Conservation (phyloP, 192 early-diverging fungal genomes). For the Backusella westeae region DNA sequence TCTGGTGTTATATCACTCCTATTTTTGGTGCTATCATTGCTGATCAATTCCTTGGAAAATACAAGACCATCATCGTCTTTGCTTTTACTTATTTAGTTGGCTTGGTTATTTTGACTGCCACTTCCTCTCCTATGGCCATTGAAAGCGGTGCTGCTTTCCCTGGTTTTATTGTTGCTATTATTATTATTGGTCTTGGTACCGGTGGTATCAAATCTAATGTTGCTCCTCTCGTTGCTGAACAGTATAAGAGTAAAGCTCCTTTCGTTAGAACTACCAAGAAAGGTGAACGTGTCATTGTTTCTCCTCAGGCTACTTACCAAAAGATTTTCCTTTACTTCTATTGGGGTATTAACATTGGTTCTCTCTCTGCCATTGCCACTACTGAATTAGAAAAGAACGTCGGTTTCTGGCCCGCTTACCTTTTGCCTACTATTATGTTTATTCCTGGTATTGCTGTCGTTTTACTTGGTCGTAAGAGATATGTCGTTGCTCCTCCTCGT, state of each 20-base stretch:
- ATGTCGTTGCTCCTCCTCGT: conserved; percentile 53
- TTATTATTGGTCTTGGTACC: conserved; percentile 72
- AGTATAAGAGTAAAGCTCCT: conserved; percentile 51
- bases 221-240: conserved; percentile 75
- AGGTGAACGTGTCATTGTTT: conserved; percentile 59
- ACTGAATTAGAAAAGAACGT: conserved; percentile 59
- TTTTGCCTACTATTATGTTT: conserved; percentile 57
- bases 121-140: conserved; percentile 59
- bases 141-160: conserved; percentile 55
- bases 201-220: conserved; percentile 82
- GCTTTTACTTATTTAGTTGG: conserved; percentile 62
- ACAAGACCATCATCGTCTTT: conserved; percentile 69
- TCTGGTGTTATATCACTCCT: conserved; percentile 61
- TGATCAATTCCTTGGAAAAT: conserved; percentile 75
- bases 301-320: conserved; percentile 66
- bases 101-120: conserved; percentile 57
- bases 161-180: conserved; percentile 64
- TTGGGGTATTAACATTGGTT: conserved; percentile 69
- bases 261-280: conserved; percentile 56
- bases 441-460: conserved; percentile 51
- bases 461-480: conserved; percentile 48
- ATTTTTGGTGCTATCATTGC: conserved; percentile 63
- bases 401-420: conserved; percentile 57
- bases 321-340: conserved; percentile 86
- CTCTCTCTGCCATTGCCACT: conserved; percentile 56